Evolutionary conservation across 1,284 basidiomycete species (phyloP), one percentile per base, ranked within the genome.

Genomic region (Albatrellus sp.): DNA sequence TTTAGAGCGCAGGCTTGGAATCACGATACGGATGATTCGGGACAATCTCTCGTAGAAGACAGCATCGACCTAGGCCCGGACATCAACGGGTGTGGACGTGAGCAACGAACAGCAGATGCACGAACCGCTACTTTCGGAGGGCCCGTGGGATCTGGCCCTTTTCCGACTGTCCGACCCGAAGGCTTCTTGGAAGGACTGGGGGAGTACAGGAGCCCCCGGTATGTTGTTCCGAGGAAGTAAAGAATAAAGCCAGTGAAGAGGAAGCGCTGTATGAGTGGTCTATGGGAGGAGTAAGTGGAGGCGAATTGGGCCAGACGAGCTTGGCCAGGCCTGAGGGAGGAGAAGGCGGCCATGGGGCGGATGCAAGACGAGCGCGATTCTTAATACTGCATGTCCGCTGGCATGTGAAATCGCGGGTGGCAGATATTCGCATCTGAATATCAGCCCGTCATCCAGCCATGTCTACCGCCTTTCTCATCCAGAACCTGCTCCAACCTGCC

Each of bases 11-110:
- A 90, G 65, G 19, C 82, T 75, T 2, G 93, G 94, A 47, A 98
- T 90, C 14, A 96, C 88, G 50, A 98, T 96, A 29, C 78, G 73
- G 20, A 97, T 67, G 41, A 98, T 83, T 36, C 66, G 66, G 38
- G 76, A 73, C 24, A 98, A 70, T 9, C 90, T 76, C 54, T 80
- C 72, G 56, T 93, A 93, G 67, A 98, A 98, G 13, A 89, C 61
- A 0, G 85, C 87, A 62, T 98, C 93, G 31, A 96, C 81, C 77
- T 91, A 52, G n/a, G 17, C 16, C 10, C 28, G 37, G 16, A 44
- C 40, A 47, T 12, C 12, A 19, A 42, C 32, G 19, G 14, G 7
- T 42, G 12, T 32, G 19, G 42, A 42, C 30, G 37, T 44, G 34
- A 48, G 28, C 37, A 17, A 24, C 29, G 31, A 41, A 30, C 24